phyloP scores from a whole-genome alignment of 2,329 filamentous ascomycete species.

The Penicillium digitatum region DNA sequence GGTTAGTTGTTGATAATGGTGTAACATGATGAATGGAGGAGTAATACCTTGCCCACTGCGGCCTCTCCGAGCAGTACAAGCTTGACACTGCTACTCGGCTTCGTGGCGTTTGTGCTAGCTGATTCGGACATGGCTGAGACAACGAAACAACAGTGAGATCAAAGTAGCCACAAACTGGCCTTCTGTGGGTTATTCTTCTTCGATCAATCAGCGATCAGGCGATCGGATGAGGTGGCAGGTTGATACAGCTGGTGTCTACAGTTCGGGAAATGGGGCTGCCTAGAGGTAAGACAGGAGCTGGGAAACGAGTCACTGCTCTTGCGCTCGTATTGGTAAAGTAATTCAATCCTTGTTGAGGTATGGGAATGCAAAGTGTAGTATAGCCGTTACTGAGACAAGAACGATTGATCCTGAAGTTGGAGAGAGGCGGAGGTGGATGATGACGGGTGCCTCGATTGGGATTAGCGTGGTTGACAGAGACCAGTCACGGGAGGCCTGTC shows the following conservation, averaged over 20 bases:
- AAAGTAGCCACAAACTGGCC: slow-evolving; percentile 22
- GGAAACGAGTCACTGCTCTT: slow-evolving; percentile 11
- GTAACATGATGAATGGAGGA: slow-evolving; percentile 6
- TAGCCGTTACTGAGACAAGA: slow-evolving; percentile 12
- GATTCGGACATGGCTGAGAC: slow-evolving; percentile 63
- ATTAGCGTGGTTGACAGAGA: slow-evolving; percentile 30
- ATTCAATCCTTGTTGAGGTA: slow-evolving; percentile 8
- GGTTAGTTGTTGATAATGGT: slow-evolving; percentile 12
- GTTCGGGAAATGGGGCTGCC: slow-evolving; percentile 18
- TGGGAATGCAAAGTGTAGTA: slow-evolving; percentile 4
- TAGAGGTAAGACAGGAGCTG: slow-evolving; percentile 19
- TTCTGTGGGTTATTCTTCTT: slow-evolving; percentile 28
- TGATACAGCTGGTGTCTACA: slow-evolving; percentile 18
- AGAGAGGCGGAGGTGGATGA: slow-evolving; percentile 24
- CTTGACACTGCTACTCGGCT: slow-evolving; percentile 99
- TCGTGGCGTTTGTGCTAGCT: slow-evolving; percentile 63
- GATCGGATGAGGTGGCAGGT: slow-evolving; percentile 22
- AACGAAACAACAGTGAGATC: not conserved
- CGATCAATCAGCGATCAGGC: slow-evolving; percentile 23
- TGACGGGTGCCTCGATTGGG: slow-evolving; percentile 21
- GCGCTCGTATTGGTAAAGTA: slow-evolving; percentile 4
- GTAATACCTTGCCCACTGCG: slow-evolving; percentile 88
- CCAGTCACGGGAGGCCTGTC: slow-evolving; percentile 30
- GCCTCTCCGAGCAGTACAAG: slow-evolving; percentile 95
- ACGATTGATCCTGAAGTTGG: slow-evolving; percentile 2